Conservation (phyloP, 2,329 filamentous ascomycete species). For the Alternaria ventricosa region DNA sequence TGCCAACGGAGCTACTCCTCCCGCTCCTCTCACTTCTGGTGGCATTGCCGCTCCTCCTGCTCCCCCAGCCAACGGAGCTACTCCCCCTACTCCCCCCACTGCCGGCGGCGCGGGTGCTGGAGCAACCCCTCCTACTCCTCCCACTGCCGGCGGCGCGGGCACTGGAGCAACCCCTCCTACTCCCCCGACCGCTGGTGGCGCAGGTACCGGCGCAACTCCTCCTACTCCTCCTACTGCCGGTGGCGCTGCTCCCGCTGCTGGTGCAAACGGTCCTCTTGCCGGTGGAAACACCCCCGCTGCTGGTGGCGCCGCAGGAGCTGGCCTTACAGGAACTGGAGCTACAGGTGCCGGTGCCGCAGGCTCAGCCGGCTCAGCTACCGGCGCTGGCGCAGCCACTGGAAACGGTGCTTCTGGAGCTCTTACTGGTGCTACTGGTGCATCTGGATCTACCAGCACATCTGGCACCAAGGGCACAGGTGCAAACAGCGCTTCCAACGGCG, state of each 20-base stretch:
- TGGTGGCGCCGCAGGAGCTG: slow-evolving; percentile 1
- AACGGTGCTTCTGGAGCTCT: background rate
- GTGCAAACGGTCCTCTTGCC: background rate
- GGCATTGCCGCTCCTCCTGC: background rate
- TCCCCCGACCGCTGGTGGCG: background rate
- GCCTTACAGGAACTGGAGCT: background rate
- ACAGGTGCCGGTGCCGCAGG: background rate
- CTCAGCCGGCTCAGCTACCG: background rate
- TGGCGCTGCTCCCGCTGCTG: background rate
- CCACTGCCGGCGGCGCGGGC: background rate
- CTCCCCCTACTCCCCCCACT: background rate
- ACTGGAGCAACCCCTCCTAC: background rate
- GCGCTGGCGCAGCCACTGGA: background rate
- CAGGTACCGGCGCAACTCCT: background rate
- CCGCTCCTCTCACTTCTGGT: background rate
- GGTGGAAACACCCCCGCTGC: background rate
- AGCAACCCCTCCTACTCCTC: background rate
- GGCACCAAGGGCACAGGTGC: background rate
- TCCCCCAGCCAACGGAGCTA: background rate
- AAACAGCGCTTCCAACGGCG: background rate
- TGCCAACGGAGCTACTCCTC: background rate
- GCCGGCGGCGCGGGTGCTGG: background rate
- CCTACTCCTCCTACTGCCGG: background rate
- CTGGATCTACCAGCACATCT: background rate
- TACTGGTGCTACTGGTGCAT: background rate